phyloP scores from a whole-genome alignment of 1,284 basidiomycete species.

The Rhizoctonia solani region DNA sequence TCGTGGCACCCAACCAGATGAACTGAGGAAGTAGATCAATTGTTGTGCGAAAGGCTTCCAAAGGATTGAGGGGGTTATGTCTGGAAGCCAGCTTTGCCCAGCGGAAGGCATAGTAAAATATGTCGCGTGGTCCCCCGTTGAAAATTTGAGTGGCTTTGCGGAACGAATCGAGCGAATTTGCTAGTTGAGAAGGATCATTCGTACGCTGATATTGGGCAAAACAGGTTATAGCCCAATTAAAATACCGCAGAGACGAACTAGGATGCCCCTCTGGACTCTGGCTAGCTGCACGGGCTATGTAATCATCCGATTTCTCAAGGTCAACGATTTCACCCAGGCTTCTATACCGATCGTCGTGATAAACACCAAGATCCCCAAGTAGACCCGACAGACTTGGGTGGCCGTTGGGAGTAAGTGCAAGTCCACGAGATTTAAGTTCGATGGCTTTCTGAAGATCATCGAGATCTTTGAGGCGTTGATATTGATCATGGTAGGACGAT shows the following conservation, averaged over 20 bases:
- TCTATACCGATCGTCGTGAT: neutral
- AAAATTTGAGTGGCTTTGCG: neutral
- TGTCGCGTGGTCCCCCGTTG: neutral
- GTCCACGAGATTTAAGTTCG: neutral
- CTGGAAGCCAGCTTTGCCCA: neutral
- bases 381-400: neutral
- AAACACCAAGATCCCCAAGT: neutral
- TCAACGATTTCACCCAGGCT: neutral
- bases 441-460: neutral
- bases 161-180: neutral
- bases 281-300: neutral
- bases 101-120: neutral
- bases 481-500: neutral
- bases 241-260: too few relatives aligned
- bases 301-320: neutral
- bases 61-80: neutral
- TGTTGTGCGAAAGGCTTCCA: neutral
- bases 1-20: slow-evolving; percentile 17
- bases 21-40: slow-evolving; percentile 24
- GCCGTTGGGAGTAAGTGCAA: neutral
- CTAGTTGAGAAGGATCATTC: neutral
- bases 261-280: neutral
- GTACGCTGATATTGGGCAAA: neutral
- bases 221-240: too few relatives aligned
- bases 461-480: neutral